Percentiles rank a stretch among this genome's conserved stretches.
phyloP scores from a whole-genome alignment of 768 basidiomycete species.

The Naganishia randhawae region DNA sequence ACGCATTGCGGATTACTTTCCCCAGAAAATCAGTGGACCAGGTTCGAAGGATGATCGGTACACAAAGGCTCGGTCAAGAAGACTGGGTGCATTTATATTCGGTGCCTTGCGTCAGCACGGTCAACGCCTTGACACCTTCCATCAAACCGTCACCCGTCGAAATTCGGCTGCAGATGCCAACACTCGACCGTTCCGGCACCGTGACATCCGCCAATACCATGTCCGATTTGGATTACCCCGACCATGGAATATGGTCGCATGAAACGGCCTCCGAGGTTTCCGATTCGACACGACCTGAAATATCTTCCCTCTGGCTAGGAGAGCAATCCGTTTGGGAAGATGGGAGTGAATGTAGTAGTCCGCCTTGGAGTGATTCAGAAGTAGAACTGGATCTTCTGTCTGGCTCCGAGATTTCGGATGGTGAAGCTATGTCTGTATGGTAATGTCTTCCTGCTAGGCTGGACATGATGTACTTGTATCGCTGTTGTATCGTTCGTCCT shows the following conservation, averaged over 20 bases:
- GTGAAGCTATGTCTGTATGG: not conserved
- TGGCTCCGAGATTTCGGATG: slow-evolving; percentile 14
- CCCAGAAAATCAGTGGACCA: not conserved
- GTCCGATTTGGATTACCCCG: slow-evolving; percentile 7
- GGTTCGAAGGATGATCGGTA: not conserved
- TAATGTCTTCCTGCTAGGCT: not conserved
- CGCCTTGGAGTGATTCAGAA: slow-evolving; percentile 19
- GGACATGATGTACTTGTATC: not conserved
- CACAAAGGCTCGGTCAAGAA: not conserved
- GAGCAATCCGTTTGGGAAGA: slow-evolving; percentile 8
- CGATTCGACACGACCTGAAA: slow-evolving; percentile 3
- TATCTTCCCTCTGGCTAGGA: slow-evolving; percentile 18
- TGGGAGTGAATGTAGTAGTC: slow-evolving; percentile 15
- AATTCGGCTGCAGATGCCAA: slow-evolving; percentile 1
- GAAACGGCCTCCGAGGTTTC: not conserved
- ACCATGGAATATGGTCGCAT: slow-evolving; percentile 15
- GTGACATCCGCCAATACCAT: not conserved
- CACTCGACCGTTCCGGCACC: not conserved
- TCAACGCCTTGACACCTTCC: not conserved
- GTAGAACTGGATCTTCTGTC: slow-evolving; percentile 10
- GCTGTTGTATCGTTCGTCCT: not conserved
- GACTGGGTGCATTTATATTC: slow-evolving; percentile 17
- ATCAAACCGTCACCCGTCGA: not conserved
- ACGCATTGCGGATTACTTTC: slow-evolving; percentile 11
- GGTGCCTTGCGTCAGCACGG: not conserved